Evolutionary conservation across 2,329 filamentous ascomycete genomes (phyloP).

Genomic region (Dactylellina cionopaga): DNA sequence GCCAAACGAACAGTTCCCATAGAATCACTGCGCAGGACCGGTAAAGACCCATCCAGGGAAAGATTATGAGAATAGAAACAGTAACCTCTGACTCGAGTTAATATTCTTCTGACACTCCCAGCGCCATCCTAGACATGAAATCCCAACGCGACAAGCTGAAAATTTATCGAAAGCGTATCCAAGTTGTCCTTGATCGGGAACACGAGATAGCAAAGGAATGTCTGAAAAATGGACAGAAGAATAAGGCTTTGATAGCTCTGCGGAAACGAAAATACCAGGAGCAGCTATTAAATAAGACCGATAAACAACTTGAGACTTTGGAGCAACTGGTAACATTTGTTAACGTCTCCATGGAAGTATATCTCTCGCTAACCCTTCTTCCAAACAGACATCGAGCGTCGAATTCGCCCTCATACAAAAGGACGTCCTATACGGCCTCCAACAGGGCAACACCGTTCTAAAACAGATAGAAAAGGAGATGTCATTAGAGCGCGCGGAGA

Average conservation of each 20-base stretch:
- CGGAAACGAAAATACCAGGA: conserved; percentile 98
- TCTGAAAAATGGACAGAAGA: conserved; percentile 80
- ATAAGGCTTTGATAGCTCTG: conserved; percentile 83
- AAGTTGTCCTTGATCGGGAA: conserved; percentile 84
- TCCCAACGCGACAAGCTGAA: conserved; percentile 96
- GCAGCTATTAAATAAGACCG: conserved; percentile 84
- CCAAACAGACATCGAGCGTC: conserved; percentile 73
- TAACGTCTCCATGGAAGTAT: background rate
- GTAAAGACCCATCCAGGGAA: conserved; percentile 63
- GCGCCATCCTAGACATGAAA: conserved; percentile 97
- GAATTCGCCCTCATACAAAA: conserved; percentile 98
- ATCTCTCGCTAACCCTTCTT: background rate
- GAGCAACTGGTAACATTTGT: conserved; percentile 71
- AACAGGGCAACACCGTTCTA: conserved; percentile 89
- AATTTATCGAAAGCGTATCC: conserved; percentile 92
- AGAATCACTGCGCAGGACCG: conserved; percentile 85
- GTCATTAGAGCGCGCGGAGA: conserved; percentile 93
- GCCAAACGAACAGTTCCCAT: conserved; percentile 71
- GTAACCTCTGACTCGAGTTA: conserved; percentile 31
- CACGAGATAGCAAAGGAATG: conserved; percentile 86
- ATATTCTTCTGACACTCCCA: conserved; percentile 60
- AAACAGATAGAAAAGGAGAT: conserved; percentile 94
- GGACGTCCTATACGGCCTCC: conserved; percentile 89
- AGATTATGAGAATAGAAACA: conserved; percentile 3
- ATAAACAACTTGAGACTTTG: conserved; percentile 90